phyloP scores from a whole-genome alignment of 768 basidiomycete genomes.

The Mycena epipterygia region DNA sequence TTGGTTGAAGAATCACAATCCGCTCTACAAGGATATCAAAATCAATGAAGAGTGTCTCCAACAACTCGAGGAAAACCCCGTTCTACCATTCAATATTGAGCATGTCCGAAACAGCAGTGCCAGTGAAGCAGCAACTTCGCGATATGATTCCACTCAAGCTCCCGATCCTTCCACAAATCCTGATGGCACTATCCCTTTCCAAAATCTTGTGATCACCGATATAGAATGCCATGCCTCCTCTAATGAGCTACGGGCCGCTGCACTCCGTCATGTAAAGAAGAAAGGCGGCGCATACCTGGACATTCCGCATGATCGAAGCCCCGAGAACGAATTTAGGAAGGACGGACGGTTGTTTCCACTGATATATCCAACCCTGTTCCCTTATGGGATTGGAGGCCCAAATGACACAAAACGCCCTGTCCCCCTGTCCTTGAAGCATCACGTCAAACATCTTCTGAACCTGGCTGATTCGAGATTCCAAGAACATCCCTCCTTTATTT shows the following conservation, averaged over 20 bases:
- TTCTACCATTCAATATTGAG: slow-evolving; percentile 18
- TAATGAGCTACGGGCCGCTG: slow-evolving; percentile 40
- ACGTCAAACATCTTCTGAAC: slow-evolving; percentile 39
- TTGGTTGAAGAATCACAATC: slow-evolving; percentile 22
- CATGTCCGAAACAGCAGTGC: background rate
- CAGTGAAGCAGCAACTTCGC: background rate
- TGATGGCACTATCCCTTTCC: background rate
- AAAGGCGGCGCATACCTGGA: slow-evolving; percentile 36
- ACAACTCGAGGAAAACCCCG: slow-evolving; percentile 9
- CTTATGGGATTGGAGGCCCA: slow-evolving; percentile 43
- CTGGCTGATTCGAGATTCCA: slow-evolving; percentile 37
- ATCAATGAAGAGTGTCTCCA: slow-evolving; percentile 13
- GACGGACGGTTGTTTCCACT: slow-evolving; percentile 37
- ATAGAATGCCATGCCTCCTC: slow-evolving; percentile 36
- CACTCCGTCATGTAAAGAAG: slow-evolving; percentile 39
- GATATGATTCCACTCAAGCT: background rate
- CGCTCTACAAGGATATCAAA: slow-evolving; percentile 9
- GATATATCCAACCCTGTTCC: slow-evolving; percentile 45
- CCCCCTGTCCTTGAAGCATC: slow-evolving; percentile 12
- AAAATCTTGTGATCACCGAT: slow-evolving; percentile 37
- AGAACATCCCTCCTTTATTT: slow-evolving; percentile 43
- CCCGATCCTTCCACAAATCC: background rate
- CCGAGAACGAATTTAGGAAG: slow-evolving; percentile 42
- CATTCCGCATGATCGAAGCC: slow-evolving; percentile 33
- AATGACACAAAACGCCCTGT: background rate